phyloP scores from a whole-genome alignment of 2,329 filamentous ascomycete species.

The Sphaerulina musiva region DNA sequence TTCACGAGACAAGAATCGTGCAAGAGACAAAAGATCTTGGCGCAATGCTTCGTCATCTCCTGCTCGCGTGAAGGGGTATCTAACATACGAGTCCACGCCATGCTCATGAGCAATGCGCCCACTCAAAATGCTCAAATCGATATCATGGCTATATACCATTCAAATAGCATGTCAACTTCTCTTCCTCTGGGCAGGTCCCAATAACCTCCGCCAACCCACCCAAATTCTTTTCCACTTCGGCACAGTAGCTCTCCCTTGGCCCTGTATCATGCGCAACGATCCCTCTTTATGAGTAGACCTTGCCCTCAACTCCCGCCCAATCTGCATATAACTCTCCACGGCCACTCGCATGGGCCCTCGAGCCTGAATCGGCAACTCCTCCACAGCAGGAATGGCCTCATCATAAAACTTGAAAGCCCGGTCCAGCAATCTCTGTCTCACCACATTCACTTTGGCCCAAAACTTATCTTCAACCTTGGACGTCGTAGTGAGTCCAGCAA shows the following conservation, averaged over 20 bases:
- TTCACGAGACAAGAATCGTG: too few species aligned
- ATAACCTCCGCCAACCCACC: conserved; percentile 55
- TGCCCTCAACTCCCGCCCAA: conserved; percentile 54
- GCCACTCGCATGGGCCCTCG: conserved; percentile 61
- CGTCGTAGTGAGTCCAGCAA: conserved; percentile 36
- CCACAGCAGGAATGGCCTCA: conserved; percentile 51
- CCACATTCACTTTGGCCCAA: conserved; percentile 41
- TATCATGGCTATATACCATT: not conserved
- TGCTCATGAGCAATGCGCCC: not conserved
- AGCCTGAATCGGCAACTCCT: conserved; percentile 54
- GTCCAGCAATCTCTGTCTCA: conserved; percentile 52
- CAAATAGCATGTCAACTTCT: not conserved
- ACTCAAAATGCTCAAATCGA: not conserved
- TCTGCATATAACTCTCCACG: conserved; percentile 71
- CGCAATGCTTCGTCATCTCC: not conserved
- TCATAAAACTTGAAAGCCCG: conserved; percentile 57
- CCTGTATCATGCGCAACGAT: conserved; percentile 30
- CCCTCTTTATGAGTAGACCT: conserved; percentile 32
- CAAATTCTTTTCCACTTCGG: conserved; percentile 45
- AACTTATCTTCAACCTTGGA: conserved; percentile 37
- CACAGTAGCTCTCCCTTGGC: conserved; percentile 41
- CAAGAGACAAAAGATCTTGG: not conserved
- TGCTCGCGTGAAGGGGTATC: conserved; percentile 3
- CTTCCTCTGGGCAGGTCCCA: conserved; percentile 17
- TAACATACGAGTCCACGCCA: not conserved